Base-by-base conservation (phyloP, 2,329 filamentous ascomycete species). In the Hortaea sp. region DNA sequence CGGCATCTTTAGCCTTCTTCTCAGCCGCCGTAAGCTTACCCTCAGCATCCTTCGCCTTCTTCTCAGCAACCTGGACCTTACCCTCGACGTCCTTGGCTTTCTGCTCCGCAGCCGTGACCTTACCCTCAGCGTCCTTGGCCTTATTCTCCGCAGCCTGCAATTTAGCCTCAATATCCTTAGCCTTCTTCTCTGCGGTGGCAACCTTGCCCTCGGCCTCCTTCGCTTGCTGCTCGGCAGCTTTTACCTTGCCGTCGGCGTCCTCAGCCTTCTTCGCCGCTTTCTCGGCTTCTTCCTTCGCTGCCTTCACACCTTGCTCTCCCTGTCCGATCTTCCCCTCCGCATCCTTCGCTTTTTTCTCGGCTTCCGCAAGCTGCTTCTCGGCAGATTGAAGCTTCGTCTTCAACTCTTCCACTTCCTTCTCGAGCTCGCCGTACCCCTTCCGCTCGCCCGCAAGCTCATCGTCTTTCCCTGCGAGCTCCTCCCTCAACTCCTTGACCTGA, bases 381-480 rank as follows among this genome's bases (percentile, higher is more conserved):
- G 42, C 29, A 9, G 32, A 2, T 4, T 35, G 2, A 35, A n/a
- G 9, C n/a, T 35, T 35, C n/a, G 39, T 35, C 52, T 57, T 59
- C 7, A 52, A 49, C 29, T 39, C 42, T 29, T 59, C 56, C 10
- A 62, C 49, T 43, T 62, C 57, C 39, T 55, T 58, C 49, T 63
- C 60, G 6, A 63, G 49, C 5, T 61, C 58, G 5, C 50, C 55
- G 46, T 56, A 62, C 1, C 60, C 58, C 29, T 49, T 48, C 5
- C 60, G 57, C 49, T 62, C 60, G 30, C 55, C 54, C 12, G 51
- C 52, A 12, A 63, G 57, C 48, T 63, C 60, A n/a, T 56, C 57
- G 12, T 63, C 61, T 32, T 50, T 48, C 12, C 52, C 52, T 11
- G 47, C 50, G n/a, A 63, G 48, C 41, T 63, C 60, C 20, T 57